Percentiles rank a stretch among this genome's conserved stretches.
phyloP scores from a whole-genome alignment of 495 filamentous ascomycete species.

The Penicillium roqueforti region DNA sequence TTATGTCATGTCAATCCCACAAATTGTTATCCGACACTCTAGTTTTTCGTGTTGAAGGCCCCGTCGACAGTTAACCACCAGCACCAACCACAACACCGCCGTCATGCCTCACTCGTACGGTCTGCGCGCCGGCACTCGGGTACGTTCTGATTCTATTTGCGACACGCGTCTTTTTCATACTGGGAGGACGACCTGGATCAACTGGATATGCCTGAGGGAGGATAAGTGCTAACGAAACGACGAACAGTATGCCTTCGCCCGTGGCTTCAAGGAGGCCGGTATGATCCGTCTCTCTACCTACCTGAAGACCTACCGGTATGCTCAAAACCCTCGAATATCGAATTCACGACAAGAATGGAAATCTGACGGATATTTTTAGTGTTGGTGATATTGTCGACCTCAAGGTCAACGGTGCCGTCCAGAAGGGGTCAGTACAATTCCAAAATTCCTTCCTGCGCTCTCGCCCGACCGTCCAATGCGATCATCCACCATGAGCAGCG shows the following conservation, averaged over 20 bases:
- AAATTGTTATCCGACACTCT: constrained; percentile 7
- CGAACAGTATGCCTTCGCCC: constrained; percentile 79
- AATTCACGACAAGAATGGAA: constrained; percentile 25
- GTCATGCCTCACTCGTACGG: constrained; percentile 95
- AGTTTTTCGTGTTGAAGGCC: constrained; percentile 16
- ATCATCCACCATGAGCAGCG: neutral
- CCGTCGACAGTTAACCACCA: constrained; percentile 44
- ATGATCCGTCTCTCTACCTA: constrained; percentile 87
- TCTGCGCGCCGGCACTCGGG: constrained; percentile 90
- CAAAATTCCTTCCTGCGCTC: constrained; percentile 13
- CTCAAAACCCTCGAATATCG: constrained; percentile 13
- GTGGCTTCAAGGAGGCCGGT: constrained; percentile 90
- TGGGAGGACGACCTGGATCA: constrained; percentile 1
- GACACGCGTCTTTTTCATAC: neutral
- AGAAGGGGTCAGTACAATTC: constrained; percentile 78
- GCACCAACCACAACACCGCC: constrained; percentile 48
- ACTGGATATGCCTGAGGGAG: constrained; percentile 3
- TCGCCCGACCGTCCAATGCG: constrained; percentile 1
- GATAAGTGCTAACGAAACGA: constrained; percentile 31
- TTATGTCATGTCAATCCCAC: constrained; percentile 7
- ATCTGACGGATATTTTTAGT: constrained; percentile 45
- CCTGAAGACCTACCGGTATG: constrained; percentile 84
- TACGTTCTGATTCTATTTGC: constrained; percentile 37
- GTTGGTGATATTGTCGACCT: constrained; percentile 98
- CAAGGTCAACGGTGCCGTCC: constrained; percentile 94